A percentile compares a stretch with the other conserved stretches of the same genome.
Evolutionary conservation across 2,329 filamentous ascomycete genomes (phyloP).

Genomic region (Tetracladium maxilliforme): DNA sequence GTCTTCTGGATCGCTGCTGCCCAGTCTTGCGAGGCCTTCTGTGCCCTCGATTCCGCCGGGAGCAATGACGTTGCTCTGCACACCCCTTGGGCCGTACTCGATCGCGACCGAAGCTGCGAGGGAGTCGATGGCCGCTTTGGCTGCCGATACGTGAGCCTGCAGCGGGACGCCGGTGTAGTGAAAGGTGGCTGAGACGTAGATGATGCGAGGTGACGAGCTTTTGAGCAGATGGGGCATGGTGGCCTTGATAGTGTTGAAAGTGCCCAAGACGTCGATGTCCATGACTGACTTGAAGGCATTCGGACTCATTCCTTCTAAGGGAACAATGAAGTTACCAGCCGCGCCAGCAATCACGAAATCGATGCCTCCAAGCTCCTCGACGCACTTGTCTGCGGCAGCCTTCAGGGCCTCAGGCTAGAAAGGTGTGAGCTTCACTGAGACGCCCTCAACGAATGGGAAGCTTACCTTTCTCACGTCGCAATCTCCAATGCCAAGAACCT

Average conservation of each 20-base stretch:
- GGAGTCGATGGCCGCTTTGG: conserved; percentile 83
- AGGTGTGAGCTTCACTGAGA: too few species aligned
- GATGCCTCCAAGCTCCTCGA: conserved; percentile 69
- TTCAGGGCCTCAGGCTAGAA: conserved; percentile 52
- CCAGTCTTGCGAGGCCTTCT: conserved; percentile 59
- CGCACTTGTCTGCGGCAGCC: conserved; percentile 64
- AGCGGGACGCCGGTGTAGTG: conserved; percentile 79
- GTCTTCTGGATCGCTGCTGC: conserved; percentile 9
- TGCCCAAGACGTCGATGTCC: conserved; percentile 89
- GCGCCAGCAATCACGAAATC: conserved; percentile 93
- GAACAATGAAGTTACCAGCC: conserved; percentile 87
- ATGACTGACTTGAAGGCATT: conserved; percentile 95
- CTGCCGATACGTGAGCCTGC: conserved; percentile 80
- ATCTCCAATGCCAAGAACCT: conserved; percentile 74
- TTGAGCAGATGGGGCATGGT: conserved; percentile 68
- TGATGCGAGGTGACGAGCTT: conserved; percentile 68
- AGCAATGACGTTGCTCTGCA: conserved; percentile 79
- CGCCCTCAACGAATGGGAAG: conserved; percentile 20
- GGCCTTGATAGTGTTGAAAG: conserved; percentile 89
- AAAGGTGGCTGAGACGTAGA: conserved; percentile 82
- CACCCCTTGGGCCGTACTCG: conserved; percentile 77
- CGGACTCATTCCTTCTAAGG: conserved; percentile 63
- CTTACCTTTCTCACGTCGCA: conserved; percentile 66
- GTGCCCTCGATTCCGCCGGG: conserved; percentile 79
- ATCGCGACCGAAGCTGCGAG: conserved; percentile 67